phyloP scores from a whole-genome alignment of 2,329 filamentous ascomycete species.

The Diplocarpon rosae region DNA sequence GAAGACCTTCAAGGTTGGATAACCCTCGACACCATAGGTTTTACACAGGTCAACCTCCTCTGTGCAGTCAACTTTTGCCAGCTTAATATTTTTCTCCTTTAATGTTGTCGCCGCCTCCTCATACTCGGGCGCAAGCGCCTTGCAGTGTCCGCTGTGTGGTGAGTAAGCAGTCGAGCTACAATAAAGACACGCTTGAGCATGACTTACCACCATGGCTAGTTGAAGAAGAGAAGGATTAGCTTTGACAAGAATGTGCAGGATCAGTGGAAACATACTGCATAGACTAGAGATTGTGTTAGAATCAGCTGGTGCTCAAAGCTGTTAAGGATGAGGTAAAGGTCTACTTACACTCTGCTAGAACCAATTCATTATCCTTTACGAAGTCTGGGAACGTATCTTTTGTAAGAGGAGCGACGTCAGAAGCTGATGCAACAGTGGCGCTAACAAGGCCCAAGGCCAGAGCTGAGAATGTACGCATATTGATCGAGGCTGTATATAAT shows the following conservation, averaged over 20 bases:
- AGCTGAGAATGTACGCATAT: constrained; percentile 26
- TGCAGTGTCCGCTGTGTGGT: constrained; percentile 66
- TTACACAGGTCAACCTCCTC: constrained; percentile 88
- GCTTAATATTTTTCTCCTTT: constrained; percentile 78
- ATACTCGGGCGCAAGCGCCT: constrained; percentile 89
- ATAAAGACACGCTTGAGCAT: constrained; percentile 13
- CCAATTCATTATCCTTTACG: constrained; percentile 73
- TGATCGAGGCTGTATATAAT: constrained; percentile 6
- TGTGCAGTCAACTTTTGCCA: constrained; percentile 90
- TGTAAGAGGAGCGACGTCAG: constrained; percentile 77
- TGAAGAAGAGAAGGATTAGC: constrained; percentile 18
- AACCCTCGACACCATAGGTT: constrained; percentile 84
- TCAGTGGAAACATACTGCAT: constrained; percentile 70
- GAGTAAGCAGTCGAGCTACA: constrained; percentile 25
- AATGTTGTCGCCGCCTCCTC: constrained; percentile 74
- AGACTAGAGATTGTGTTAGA: constrained; percentile 45
- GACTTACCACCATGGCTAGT: constrained; percentile 29
- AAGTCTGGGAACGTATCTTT: constrained; percentile 82
- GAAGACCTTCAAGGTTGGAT: constrained; percentile 99
- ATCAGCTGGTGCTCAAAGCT: constrained; percentile 14
- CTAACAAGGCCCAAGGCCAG: constrained; percentile 24
- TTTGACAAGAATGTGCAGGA: constrained; percentile 10
- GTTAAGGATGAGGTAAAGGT: not conserved
- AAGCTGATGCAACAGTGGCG: constrained; percentile 51
- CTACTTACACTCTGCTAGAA: constrained; percentile 85